Conservation (phyloP, 371 early-diverging fungal genomes). For the Mitosporidium daphniae region DNA sequence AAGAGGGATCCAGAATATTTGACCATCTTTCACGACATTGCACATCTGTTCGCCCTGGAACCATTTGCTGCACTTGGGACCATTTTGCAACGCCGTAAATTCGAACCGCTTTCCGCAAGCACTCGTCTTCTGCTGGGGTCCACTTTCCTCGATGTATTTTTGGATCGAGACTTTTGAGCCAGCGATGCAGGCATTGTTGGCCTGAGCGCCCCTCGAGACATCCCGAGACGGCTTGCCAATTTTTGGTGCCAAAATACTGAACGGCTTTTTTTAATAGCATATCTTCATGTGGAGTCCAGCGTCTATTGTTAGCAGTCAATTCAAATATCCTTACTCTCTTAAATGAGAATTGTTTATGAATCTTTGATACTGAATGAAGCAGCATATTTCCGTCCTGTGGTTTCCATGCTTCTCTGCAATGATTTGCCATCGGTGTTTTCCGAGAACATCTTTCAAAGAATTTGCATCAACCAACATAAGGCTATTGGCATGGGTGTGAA, state of each 20-base stretch:
- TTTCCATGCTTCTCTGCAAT: too few species aligned
- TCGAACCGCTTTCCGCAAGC: slow-evolving; percentile 15
- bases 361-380: too few species aligned
- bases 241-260: slow-evolving; percentile 15
- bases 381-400: too few species aligned
- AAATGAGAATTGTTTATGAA: too few species aligned
- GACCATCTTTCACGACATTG: slow-evolving; percentile 47
- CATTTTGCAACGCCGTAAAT: slow-evolving; percentile 21
- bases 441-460: too few species aligned
- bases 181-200: slow-evolving; percentile 41
- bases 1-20: slow-evolving; percentile 26
- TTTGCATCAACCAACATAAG: too few species aligned
- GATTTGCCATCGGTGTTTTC: too few species aligned
- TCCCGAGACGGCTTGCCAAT: slow-evolving; percentile 24
- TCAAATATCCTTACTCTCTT: too few species aligned
- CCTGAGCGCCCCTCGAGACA: slow-evolving; percentile 22
- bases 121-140: slow-evolving; percentile 25
- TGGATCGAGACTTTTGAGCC: slow-evolving; percentile 29
- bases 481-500: too few species aligned
- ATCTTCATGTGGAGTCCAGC: slow-evolving; percentile 24
- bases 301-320: too few species aligned
- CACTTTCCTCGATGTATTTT: slow-evolving; percentile 27
- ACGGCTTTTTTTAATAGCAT: slow-evolving; percentile 14
- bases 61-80: slow-evolving; percentile 19
- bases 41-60: slow-evolving; percentile 23